These are phyloP conservation scores for Clavariopsis aquatica DNA, from an alignment of 495 filamentous ascomycete genomes.

Conservation along the genomic window DNA sequence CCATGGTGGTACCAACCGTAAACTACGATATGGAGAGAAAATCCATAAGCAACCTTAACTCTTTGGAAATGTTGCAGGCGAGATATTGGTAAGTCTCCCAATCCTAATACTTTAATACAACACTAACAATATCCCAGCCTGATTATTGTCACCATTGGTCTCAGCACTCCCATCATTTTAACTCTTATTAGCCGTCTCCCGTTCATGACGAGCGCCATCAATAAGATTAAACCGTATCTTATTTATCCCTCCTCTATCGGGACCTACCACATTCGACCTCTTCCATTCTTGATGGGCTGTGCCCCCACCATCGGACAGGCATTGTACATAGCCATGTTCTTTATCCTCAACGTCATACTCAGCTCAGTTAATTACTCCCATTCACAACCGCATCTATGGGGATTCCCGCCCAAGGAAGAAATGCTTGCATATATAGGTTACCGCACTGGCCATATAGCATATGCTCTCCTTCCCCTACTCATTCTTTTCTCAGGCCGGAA, in stretches of 20 bases:
- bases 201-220: background rate
- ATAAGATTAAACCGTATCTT: background rate
- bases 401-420: background rate
- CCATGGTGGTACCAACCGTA: too few species aligned
- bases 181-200: background rate
- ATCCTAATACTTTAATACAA: too few species aligned
- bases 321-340: conserved; percentile 46
- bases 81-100: too few species aligned
- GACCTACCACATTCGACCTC: conserved; percentile 3
- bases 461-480: conserved; percentile 40
- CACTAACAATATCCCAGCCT: too few species aligned
- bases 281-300: conserved; percentile 36
- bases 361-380: background rate
- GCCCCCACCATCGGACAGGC: conserved; percentile 48
- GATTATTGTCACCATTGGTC: too few species aligned
- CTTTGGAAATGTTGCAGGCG: too few species aligned
- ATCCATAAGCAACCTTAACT: too few species aligned
- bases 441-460: conserved; percentile 10
- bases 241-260: background rate
- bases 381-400: background rate
- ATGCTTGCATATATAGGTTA: background rate
- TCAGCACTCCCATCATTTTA: too few species aligned
- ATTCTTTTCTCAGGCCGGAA: conserved; percentile 49
- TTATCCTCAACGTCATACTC: conserved; percentile 49
- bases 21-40: too few species aligned